Base-by-base conservation (phyloP, 2,329 filamentous ascomycete species). In the Cytospora schulzeri region DNA sequence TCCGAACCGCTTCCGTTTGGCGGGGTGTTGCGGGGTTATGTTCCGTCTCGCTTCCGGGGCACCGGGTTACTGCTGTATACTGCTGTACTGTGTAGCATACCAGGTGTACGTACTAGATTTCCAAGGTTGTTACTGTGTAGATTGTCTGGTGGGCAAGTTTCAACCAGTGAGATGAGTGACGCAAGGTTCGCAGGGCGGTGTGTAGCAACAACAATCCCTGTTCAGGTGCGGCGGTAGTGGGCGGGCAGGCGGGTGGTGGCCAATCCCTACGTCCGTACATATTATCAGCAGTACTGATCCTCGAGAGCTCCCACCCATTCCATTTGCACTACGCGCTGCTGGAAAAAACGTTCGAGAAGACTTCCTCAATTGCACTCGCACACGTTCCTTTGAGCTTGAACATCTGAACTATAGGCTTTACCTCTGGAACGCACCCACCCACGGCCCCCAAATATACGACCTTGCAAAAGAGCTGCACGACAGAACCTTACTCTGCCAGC, bases 401-500 rank as follows among this genome's bases (percentile, higher is more conserved):
- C 48, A n/a, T 12, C 59, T 35, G 51, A 52, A 15, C 33, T 35
- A n/a, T 38, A 26, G 17, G 50, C 62, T 50, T 51, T 56, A n/a
- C 33, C 38, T 60, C 56, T 55, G 45, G 62, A 64, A 64, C 62
- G 26, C 55, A 31, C 52, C 50, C 29, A 14, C 33, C 29, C 53
- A 8, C 12, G 15, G 33, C 33, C 33, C 33, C 33, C 33, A 35
- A 15, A 35, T 55, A 58, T 55, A 41, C 51, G 33, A 62, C 56
- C 45, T 50, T 35, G 58, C 55, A 64, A 26, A n/a, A 53, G 58
- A 62, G 64, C 62, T 62, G 58, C 55, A 53, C 45, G 41, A 57
- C 58, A 62, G 53, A 60, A 57, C 62, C 51, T 38, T 50, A 31
- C 51, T 57, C 59, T 52, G 56, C 48, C 55, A 60, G 65, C 62